Base-by-base conservation (phyloP, 805 yeast genomes). In the Pichia insulana region DNA sequence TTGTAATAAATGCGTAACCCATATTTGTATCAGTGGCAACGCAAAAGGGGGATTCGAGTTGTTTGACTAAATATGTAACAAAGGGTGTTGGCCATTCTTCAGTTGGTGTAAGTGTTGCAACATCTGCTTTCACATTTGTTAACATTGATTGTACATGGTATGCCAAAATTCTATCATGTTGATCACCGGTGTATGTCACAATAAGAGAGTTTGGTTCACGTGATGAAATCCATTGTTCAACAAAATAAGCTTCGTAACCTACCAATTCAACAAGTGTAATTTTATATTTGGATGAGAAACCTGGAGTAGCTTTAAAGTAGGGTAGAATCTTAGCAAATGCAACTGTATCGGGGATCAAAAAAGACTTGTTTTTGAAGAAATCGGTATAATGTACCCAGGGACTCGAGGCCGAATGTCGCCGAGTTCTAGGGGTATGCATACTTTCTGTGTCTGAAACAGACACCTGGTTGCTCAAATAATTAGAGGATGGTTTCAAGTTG, bases 221-320 rank as follows among this genome's bases (percentile, higher is more conserved):
- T 45, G 79, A 80, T 28, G 82, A 71, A 3, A 84, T 81, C 98
- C 98, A 92, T 60, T 90, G 97, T 59, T 92, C 97, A 10, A 90
- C 95, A 31, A 92, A 69, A 58, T 92, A 92, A 13, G 84, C 74
- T 61, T 92, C 97, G 57, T 83, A 87, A 2, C 98, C 97, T 1
- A 34, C 40, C 33, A 43, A 30, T 7, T 43, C 46, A 11, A 43
- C 46, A 11, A 39, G 17, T 4, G 19, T 12, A 13, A 43, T 39
- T 19, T 36, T 35, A 17, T 30, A 43, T 4, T 20, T 27, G 1
- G 33, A 35, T 2, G 40, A 35, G n/a, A 33, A 39, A 7, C 15
- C 25, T 3, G 40, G 34, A 3, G 30, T 12, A 11, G 38, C 35
- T 20, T 40, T 37, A 15, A 44, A 44, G 19, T 33, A 40, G 2